Percentiles rank a stretch among this genome's conserved stretches.
Conservation (phyloP, 2,329 filamentous ascomycete genomes). For the Ascochyta rabiei region DNA sequence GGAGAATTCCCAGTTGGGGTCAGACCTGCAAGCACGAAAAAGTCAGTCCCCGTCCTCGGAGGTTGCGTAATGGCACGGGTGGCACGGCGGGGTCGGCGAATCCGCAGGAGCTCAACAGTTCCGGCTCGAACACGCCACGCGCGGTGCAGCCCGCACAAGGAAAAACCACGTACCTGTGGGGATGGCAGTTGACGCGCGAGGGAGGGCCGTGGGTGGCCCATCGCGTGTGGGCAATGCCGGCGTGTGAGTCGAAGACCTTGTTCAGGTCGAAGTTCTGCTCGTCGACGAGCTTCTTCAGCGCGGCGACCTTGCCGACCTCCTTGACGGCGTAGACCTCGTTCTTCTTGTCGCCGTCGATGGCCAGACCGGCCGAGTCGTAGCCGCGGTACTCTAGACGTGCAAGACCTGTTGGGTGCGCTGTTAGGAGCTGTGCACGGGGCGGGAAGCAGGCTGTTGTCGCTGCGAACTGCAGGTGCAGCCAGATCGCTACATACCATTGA, state of each 20-base stretch:
- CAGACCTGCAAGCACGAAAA: conserved; percentile 66
- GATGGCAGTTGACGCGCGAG: conserved; percentile 95
- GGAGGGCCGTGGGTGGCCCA: conserved; percentile 98
- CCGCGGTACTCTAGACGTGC: conserved; percentile 97
- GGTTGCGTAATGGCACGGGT: conserved; percentile 12
- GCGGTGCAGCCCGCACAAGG: conserved; percentile 41
- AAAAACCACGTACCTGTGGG: conserved; percentile 78
- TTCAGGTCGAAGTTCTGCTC: conserved; percentile 81
- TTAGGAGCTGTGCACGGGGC: conserved; percentile 27
- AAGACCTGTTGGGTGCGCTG: conserved; percentile 66
- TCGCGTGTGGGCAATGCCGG: conserved; percentile 97
- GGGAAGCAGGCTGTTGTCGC: conserved; percentile 2
- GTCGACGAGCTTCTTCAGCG: conserved; percentile 91
- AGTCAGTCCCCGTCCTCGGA: conserved; percentile 1
- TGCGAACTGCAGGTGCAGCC: conserved; percentile 3
- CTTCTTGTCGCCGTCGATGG: conserved; percentile 97
- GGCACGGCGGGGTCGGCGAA: conserved; percentile 14
- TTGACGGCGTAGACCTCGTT: conserved; percentile 97
- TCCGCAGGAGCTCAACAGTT: conserved; percentile 12
- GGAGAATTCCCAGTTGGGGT: conserved; percentile 93
- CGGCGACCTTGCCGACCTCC: conserved; percentile 98
- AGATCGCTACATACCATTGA: conserved; percentile 74
- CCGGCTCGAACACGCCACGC: conserved; percentile 8
- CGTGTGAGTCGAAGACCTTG: conserved; percentile 97
- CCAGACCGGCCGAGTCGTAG: conserved; percentile 96